Base-by-base conservation (phyloP, 2,329 filamentous ascomycete genomes). In the Tolypocladium ovalisporum region DNA sequence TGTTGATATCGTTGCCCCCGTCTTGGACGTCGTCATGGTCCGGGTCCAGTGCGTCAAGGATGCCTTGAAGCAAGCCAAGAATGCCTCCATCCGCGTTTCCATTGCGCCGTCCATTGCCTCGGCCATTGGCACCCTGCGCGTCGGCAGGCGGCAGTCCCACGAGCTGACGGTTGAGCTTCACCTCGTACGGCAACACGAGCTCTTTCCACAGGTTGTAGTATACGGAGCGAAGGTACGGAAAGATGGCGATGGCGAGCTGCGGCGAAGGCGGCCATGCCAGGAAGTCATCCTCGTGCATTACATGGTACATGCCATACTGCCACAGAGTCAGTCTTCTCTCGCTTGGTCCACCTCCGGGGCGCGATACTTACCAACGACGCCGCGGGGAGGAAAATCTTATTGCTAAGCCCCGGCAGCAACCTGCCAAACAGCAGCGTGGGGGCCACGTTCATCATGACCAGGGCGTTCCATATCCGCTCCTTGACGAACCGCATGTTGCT, bases 221-320 rank as follows among this genome's bases (percentile, higher is more conserved):
- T 10, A 76, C 61, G 47, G 70, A 70, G 37, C 72, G 71, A 4
- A 76, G 65, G 49, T 75, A 75, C 0, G 81, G 81, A 60, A 82
- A 76, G 3, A 78, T 60, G 1, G 76, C 71, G 55, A 83, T 67
- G n/a, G 75, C 77, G 58, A 80, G 76, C 42, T 75, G 72, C 0
- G 79, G 76, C 0, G 79, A 78, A 0, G 80, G 80, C 1, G 81
- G 81, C 81, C 81, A 84, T 17, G 67, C 64, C 24, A 78, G 69
- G 53, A 77, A 71, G n/a, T 75, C 65, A 35, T 75, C 70, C 44
- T 79, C 71, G 49, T 75, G 71, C 56, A 76, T 70, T 39, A 77
- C 64, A 32, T 79, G 73, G 37, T 74, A 72, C 13, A 75, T 71
- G 54, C 75, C 76, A 57, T 78, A 82, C 80, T 83, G 54, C n/a